Conservation (phyloP, 805 yeast genomes). For the Limtongia smithiae region DNA sequence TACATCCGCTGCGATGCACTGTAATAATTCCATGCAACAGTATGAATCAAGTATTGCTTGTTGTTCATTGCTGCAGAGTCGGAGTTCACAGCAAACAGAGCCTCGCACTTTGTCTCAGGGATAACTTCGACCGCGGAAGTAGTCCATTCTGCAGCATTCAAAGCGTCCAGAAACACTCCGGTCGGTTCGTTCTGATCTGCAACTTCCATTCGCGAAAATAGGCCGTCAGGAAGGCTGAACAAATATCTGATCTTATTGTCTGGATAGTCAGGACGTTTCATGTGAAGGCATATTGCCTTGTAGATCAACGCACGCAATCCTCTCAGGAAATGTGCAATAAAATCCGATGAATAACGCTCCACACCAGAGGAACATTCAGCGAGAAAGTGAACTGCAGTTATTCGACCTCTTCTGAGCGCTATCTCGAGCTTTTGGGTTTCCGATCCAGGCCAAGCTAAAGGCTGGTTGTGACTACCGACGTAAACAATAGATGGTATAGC, state of each 20-base stretch:
- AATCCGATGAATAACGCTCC: no score
- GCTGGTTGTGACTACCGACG: background rate
- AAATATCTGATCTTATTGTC: no score
- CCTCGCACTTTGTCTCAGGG: conserved; percentile 22
- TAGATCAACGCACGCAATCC: no score
- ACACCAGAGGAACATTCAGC: no score
- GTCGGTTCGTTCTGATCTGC: conserved; percentile 4
- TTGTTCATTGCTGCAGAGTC: conserved; percentile 13
- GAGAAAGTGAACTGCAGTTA: no score
- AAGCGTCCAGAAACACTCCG: conserved; percentile 1
- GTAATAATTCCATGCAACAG: conserved; percentile 15
- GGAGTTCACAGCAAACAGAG: conserved; percentile 13
- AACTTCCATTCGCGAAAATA: background rate
- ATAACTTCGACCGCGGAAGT: conserved; percentile 9
- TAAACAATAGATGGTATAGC: conserved; percentile 20
- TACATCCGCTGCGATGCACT: conserved; percentile 11
- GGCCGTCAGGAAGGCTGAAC: background rate
- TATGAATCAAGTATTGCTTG: conserved; percentile 9
- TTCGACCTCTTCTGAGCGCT: no score
- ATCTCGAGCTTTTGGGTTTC: no score
- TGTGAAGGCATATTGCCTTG: no score
- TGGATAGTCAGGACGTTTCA: no score
- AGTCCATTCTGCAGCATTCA: conserved; percentile 11
- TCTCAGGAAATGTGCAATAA: no score
- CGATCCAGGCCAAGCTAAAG: conserved; percentile 19